phyloP scores from a whole-genome alignment of 106 monocot species.

The Allium cepa region DNA sequence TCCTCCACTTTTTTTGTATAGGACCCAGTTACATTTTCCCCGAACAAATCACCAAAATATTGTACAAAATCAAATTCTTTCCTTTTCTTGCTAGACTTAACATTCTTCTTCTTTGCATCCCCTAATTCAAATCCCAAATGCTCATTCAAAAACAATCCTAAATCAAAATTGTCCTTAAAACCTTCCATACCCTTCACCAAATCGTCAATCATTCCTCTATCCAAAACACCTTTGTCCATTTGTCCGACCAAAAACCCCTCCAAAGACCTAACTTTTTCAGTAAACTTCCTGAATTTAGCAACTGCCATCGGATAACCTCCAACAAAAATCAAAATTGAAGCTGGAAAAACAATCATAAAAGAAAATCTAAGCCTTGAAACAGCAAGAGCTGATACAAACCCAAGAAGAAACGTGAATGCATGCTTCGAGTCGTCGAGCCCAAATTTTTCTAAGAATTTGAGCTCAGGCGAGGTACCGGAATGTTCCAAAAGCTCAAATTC shows the following conservation, averaged over 20 bases:
- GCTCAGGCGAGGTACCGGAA: background rate
- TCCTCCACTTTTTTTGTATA: conserved; percentile 25
- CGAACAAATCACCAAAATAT: conserved; percentile 36
- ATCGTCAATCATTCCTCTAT: conserved; percentile 22
- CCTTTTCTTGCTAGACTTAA: conserved; percentile 28
- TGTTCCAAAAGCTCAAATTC: conserved; percentile 27
- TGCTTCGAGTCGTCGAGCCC: conserved; percentile 34
- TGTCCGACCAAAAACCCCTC: conserved; percentile 27
- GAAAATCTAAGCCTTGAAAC: conserved; percentile 58
- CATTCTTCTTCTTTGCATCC: conserved; percentile 20
- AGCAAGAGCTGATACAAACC: conserved; percentile 49
- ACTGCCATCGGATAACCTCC: conserved; percentile 31
- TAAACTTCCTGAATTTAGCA: conserved; percentile 11
- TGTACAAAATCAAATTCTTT: conserved; percentile 36
- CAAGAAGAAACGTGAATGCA: conserved; percentile 39
- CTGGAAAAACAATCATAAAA: conserved; percentile 26
- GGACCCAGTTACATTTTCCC: conserved; percentile 26
- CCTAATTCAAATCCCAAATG: conserved; percentile 13
- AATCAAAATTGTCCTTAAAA: conserved; percentile 12
- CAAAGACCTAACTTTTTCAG: conserved; percentile 23
- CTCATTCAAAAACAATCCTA: conserved; percentile 6
- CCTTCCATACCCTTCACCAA: conserved; percentile 34
- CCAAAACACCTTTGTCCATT: conserved; percentile 16
- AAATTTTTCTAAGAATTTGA: conserved; percentile 21
- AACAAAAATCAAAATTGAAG: conserved; percentile 37